Evolutionary conservation across 345 rosid species (phyloP), one percentile per base, ranked within the genome.

Genomic region (Camelina laxa): DNA sequence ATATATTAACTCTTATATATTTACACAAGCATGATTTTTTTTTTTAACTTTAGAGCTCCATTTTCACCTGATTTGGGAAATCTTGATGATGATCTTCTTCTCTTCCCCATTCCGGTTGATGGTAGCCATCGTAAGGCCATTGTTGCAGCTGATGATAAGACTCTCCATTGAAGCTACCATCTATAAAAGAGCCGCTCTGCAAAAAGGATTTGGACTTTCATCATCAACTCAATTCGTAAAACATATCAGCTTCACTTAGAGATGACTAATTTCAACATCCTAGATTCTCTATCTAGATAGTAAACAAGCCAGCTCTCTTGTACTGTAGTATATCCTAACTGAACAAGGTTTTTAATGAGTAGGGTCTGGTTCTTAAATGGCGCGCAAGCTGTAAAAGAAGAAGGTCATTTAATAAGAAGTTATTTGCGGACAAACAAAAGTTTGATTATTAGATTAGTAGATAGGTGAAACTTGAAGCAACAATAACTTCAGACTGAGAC

Each of bases 81-180:
- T 30, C 57, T 72, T 77, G 12, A 49, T 51, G 21, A 38, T 36
- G 59, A 44, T 87, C 87, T 59, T 86, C 91, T 79, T 86, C 91
- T 81, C 83, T 80, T 74, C 82, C 87, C 96, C 91, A 92, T 75
- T 75, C 78, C 0, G 81, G 85, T 58, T 79, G 98, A 42, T 84
- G 88, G 73, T 81, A 71, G 13, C 84, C 80, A 45, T 88, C 87
- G 45, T 78, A 39, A 50, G 82, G 84, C 90, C 88, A 89, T 70
- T 87, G 91, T 59, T 83, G 97, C 68, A 82, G 84, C 81, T 74
- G 66, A 60, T 74, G 79, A 54, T 67, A 73, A 38, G 67, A 53
- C 80, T 72, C 88, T 55, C 83, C 56, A 12, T 82, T 78, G 65
- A 87, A 85, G 81, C 83, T 85, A 73, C 87, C 71, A 35, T 91